phyloP scores from a whole-genome alignment of 257 asterid species.

The Salvia miltiorrhiza region DNA sequence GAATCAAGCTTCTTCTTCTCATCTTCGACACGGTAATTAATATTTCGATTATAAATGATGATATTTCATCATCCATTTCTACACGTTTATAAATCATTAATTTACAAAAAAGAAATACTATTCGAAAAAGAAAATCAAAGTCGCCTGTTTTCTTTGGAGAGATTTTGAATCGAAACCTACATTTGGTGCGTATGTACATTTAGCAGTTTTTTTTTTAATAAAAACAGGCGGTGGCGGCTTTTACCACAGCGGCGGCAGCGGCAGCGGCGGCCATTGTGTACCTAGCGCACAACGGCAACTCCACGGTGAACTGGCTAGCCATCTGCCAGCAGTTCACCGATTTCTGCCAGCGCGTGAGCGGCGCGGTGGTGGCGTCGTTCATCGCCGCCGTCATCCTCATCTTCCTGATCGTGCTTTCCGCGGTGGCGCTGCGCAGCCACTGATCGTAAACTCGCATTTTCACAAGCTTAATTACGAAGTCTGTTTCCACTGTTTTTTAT shows the following conservation, averaged over 20 bases:
- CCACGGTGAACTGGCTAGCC: constrained; percentile 45
- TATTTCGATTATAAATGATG: no score
- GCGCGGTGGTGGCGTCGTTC: constrained; percentile 48
- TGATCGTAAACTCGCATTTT: neutral
- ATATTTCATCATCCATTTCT: neutral
- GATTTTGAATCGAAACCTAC: no score
- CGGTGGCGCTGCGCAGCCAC: constrained; percentile 38
- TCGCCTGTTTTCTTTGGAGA: no score
- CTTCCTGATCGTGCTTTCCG: constrained; percentile 39
- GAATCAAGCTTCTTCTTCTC: constrained; percentile 45
- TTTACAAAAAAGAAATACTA: neutral
- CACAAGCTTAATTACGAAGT: neutral
- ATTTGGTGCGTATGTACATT: neutral
- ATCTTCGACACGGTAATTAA: constrained; percentile 31
- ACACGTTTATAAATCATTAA: no score
- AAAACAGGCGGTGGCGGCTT: constrained; percentile 32
- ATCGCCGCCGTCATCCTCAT: constrained; percentile 30
- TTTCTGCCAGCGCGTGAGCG: constrained; percentile 43
- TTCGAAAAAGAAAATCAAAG: no score
- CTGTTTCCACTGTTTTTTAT: neutral
- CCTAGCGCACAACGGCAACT: constrained; percentile 47
- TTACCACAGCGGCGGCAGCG: constrained; percentile 41
- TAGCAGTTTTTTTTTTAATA: neutral
- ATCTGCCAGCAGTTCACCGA: constrained; percentile 44
- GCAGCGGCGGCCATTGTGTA: constrained; percentile 51